Conservation (phyloP, 1,284 basidiomycete species). For the Peniophora sp. region DNA sequence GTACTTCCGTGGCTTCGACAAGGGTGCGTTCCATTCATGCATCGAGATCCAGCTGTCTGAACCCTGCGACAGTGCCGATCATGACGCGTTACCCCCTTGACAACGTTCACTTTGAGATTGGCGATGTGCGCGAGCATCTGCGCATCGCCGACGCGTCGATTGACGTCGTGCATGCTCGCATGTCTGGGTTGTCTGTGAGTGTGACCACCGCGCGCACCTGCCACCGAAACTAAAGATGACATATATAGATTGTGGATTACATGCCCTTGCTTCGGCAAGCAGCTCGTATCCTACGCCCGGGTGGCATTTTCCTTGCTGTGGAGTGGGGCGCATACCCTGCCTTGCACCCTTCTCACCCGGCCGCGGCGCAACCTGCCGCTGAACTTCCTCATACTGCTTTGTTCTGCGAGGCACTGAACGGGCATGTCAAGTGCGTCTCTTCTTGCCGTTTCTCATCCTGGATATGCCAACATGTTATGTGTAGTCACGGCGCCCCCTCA, state of each 20-base stretch:
- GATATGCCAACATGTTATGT: background rate
- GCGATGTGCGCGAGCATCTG: conserved; percentile 44
- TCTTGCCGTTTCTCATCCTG: background rate
- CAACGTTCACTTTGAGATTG: conserved; percentile 59
- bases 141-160: conserved; percentile 42
- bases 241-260: conserved; percentile 42
- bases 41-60: background rate
- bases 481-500: conserved; percentile 1
- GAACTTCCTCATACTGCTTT: conserved; percentile 6
- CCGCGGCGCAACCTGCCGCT: background rate
- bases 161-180: conserved; percentile 58
- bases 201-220: conserved; percentile 1
- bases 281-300: conserved; percentile 50
- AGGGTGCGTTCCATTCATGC: conserved; percentile 36
- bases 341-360: conserved; percentile 21
- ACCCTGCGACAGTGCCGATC: conserved; percentile 50
- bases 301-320: conserved; percentile 56
- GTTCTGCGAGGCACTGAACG: conserved; percentile 5
- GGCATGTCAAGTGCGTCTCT: background rate
- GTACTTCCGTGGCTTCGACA: conserved; percentile 61
- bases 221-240: conserved; percentile 4
- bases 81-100: conserved; percentile 47
- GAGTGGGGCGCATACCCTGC: conserved; percentile 44
- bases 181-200: conserved; percentile 50
- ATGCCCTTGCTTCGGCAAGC: conserved; percentile 43